phyloP scores from a whole-genome alignment of 768 basidiomycete genomes.

The Inosperma sp. region DNA sequence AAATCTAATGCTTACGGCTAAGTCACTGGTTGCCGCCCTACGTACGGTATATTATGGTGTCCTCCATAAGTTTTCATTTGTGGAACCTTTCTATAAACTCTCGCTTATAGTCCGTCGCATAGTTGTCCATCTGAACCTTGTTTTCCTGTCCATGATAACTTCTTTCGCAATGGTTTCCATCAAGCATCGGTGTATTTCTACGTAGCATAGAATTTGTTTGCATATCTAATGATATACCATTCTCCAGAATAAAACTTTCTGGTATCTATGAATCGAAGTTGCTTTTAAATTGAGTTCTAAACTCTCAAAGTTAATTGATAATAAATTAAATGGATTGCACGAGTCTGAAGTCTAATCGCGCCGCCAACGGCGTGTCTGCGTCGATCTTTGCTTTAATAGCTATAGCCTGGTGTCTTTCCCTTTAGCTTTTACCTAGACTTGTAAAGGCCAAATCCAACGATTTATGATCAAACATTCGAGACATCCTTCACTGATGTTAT shows the following conservation, averaged over 20 bases:
- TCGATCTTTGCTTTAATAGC: not conserved
- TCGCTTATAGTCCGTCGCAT: not conserved
- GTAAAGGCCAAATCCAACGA: too few species aligned
- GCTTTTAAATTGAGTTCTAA: too few species aligned
- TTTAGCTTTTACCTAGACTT: not conserved
- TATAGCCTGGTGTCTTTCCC: not conserved
- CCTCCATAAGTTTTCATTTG: too few species aligned
- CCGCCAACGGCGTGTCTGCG: not conserved
- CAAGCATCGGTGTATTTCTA: constrained; percentile 19
- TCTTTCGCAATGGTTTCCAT: constrained; percentile 7
- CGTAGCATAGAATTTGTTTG: constrained; percentile 11
- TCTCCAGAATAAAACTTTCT: too few species aligned
- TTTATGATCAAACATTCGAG: too few species aligned
- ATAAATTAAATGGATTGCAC: constrained; percentile 1
- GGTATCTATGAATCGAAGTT: too few species aligned
- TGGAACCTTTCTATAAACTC: constrained; percentile 1
- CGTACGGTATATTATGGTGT: too few species aligned
- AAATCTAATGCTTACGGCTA: constrained; percentile 8
- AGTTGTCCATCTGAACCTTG: not conserved
- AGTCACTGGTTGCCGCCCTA: constrained; percentile 4
- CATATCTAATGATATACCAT: too few species aligned
- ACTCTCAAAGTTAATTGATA: constrained; percentile 8
- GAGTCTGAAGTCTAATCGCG: constrained; percentile 1
- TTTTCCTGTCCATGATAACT: constrained; percentile 3
- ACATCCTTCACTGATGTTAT: too few species aligned